Evolutionary conservation across 345 rosid species (phyloP).

Genomic region (Sonneratia caseolaris): DNA sequence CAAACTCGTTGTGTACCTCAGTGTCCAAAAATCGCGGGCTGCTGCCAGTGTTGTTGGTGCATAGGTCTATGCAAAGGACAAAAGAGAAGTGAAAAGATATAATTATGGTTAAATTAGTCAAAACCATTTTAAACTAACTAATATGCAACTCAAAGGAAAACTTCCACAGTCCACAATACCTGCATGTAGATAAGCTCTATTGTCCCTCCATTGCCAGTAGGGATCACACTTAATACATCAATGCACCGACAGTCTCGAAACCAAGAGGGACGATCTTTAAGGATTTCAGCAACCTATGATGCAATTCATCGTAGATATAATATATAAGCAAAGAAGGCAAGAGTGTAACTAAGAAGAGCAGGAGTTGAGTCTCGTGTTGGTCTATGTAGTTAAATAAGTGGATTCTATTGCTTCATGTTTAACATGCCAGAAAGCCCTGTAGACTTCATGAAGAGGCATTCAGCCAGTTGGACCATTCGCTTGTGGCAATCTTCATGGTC

Average conservation of each 20-base stretch:
- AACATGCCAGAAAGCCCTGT: neutral
- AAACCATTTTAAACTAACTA: no score
- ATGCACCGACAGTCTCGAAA: constrained; percentile 85
- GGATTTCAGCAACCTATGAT: constrained; percentile 74
- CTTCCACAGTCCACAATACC: constrained; percentile 17
- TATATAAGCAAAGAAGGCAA: neutral
- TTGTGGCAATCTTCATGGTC: neutral
- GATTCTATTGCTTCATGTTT: neutral
- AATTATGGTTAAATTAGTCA: no score
- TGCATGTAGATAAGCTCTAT: constrained; percentile 85
- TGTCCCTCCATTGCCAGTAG: constrained; percentile 79
- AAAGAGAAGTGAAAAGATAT: neutral
- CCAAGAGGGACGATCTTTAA: constrained; percentile 96
- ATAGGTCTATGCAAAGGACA: constrained; percentile 41
- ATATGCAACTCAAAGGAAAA: neutral
- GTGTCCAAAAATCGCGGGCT: constrained; percentile 92
- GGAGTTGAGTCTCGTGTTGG: neutral
- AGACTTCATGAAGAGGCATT: neutral
- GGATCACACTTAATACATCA: constrained; percentile 61
- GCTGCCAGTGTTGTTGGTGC: constrained; percentile 89
- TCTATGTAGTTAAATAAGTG: neutral
- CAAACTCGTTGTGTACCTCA: constrained; percentile 76
- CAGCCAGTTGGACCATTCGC: neutral
- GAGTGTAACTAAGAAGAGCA: neutral
- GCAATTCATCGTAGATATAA: constrained; percentile 9